Percentiles rank a stretch among this genome's conserved stretches.
Evolutionary conservation across 768 basidiomycete species (phyloP).

Genomic region (Tulasnella sp.): DNA sequence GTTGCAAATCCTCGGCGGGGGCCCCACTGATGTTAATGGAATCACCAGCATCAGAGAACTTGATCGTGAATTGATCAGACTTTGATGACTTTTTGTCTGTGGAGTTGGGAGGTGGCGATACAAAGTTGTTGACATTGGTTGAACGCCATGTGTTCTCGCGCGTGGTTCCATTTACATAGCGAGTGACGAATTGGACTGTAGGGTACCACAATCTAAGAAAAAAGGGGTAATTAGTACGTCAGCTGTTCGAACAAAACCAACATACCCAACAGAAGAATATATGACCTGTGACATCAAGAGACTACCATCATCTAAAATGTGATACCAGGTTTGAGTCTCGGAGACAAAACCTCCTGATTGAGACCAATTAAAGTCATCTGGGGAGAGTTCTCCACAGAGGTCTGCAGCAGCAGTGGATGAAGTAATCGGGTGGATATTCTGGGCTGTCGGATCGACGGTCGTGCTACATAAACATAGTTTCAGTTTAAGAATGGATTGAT

Average conservation of each 20-base stretch:
- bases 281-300: conserved; percentile 74
- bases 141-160: conserved; percentile 73
- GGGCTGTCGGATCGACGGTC: conserved; percentile 31
- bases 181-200: conserved; percentile 87
- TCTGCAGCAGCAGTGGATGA: conserved; percentile 41
- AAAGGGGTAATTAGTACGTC: not conserved
- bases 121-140: conserved; percentile 69
- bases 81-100: conserved; percentile 74
- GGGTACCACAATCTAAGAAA: conserved; percentile 74
- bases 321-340: conserved; percentile 85
- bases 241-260: conserved; percentile 17
- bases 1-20: conserved; percentile 62
- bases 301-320: conserved; percentile 65
- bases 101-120: conserved; percentile 49
- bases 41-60: conserved; percentile 41
- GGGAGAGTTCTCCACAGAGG: conserved; percentile 60
- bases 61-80: conserved; percentile 72
- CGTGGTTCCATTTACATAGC: conserved; percentile 66
- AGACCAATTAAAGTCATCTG: conserved; percentile 68
- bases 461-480: not conserved
- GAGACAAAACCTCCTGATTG: conserved; percentile 74
- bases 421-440: conserved; percentile 76
- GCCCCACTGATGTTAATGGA: conserved; percentile 67
- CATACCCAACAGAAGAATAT: conserved; percentile 80
- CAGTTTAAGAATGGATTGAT: not conserved